Base-by-base conservation (phyloP, 441 rosid species). In the Adansonia rubrostipa region DNA sequence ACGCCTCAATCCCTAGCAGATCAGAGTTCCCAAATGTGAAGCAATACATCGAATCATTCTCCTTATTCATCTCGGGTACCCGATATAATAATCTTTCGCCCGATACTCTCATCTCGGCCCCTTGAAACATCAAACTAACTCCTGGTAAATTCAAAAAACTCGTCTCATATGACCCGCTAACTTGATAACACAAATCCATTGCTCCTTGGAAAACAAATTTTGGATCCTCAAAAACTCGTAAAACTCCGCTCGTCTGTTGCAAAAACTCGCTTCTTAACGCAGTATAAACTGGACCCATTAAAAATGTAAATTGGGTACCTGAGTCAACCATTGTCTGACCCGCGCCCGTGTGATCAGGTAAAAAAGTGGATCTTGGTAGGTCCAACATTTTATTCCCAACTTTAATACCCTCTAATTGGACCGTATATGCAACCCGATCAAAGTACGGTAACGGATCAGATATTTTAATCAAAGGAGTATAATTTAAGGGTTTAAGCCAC, bases 11-110 rank as follows among this genome's bases (percentile, higher is more conserved):
- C 0, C 97, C 96, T 80, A 93, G 1, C 65, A 90, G 82, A 64
- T 92, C 96, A 1, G 96, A 92, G 82, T 91, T 93, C 45, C 97
- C 99, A 76, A 95, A 93, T 9, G 97, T 90, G 76, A 95, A 89
- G 86, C 99, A 95, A 80, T 87, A 86, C 86, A 92, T 91, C 36
- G 88, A 86, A 79, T 89, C 90, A 9, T 56, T 84, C 9, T 92
- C 93, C 71, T 71, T 79, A 0, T 42, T 19, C 77, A 83, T 84
- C 9, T 88, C 92, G 40, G 87, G 87, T 1, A 90, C 99, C 79
- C 86, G 85, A 64, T 88, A 88, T 80, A 95, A n/a, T 53, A 92
- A 60, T 75, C 89, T 87, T 76, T 86, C 85, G 13, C 91, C 96
- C 71, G 97, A 86, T 3, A 95, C 90, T 0, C 82, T 87, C 93